These are phyloP conservation scores for Purshia tridentata DNA, from an alignment of 306 rosid species.

Conservation along the genomic window DNA sequence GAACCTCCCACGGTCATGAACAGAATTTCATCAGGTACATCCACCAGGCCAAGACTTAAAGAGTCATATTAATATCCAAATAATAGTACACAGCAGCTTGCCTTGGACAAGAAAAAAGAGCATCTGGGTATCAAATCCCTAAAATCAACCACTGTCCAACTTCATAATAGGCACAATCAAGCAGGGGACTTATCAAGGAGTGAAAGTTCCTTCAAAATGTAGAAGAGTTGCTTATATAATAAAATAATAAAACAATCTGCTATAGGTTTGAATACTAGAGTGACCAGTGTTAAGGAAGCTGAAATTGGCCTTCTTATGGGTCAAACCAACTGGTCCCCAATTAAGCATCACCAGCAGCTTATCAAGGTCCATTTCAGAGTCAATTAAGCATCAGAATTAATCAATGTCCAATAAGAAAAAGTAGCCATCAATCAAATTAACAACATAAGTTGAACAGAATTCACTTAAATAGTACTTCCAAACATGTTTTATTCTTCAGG, in stretches of 20 bases:
- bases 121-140: not conserved
- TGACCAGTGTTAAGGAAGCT: slow-evolving; percentile 5
- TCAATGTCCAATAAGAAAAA: too few relatives aligned
- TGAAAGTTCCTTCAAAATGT: not conserved
- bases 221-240: not conserved
- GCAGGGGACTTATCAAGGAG: not conserved
- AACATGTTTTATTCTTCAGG: not conserved
- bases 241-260: not conserved
- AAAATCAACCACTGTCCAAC: slow-evolving; percentile 1
- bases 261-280: not conserved
- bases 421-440: too few relatives aligned
- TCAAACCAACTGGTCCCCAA: not conserved
- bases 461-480: not conserved
- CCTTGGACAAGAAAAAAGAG: not conserved
- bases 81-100: not conserved
- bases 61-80: not conserved
- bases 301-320: not conserved
- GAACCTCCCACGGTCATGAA: not conserved
- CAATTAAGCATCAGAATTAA: not conserved
- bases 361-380: not conserved
- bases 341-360: not conserved
- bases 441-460: not conserved
- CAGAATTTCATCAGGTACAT: not conserved
- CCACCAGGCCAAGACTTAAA: not conserved
- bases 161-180: not conserved